Base-by-base conservation (phyloP, 2,329 filamentous ascomycete genomes). In the Dactylellina cionopaga region DNA sequence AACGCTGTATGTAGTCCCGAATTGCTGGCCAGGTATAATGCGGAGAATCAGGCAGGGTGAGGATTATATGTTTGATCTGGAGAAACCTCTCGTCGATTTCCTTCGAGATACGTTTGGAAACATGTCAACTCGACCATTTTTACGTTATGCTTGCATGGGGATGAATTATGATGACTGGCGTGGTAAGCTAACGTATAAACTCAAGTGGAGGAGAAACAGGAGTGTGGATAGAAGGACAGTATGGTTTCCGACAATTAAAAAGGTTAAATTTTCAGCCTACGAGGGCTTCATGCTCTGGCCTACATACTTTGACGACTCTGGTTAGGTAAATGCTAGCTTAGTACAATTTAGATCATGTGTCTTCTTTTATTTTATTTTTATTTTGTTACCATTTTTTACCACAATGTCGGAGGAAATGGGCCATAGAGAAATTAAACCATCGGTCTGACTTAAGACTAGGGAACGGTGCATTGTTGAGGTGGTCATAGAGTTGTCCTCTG, bases 231-330 rank as follows among this genome's bases (percentile, higher is more conserved):
- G 11, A 27, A n/a, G n/a, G n/a, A 49, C 46, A 11, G 17, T 15
- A 31, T 49, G 46, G 46, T 49, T n/a, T 49, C 46, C 46, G 9
- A 47, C 35, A 39, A 4, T n/a, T n/a, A n/a, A n/a, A n/a, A n/a
- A n/a, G n/a, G n/a, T n/a, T n/a, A n/a, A n/a, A n/a, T n/a, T n/a
- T n/a, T n/a, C n/a, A n/a, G n/a, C n/a, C n/a, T n/a, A n/a, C n/a
- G n/a, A n/a, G n/a, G n/a, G n/a, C n/a, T n/a, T n/a, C n/a, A n/a
- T n/a, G n/a, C n/a, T n/a, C n/a, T n/a, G n/a, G n/a, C n/a, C n/a
- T n/a, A n/a, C n/a, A n/a, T n/a, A n/a, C n/a, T n/a, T n/a, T n/a
- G n/a, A n/a, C n/a, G n/a, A n/a, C n/a, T n/a, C n/a, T n/a, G n/a
- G n/a, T n/a, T n/a, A n/a, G n/a, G n/a, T n/a, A n/a, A n/a, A n/a